Base-by-base conservation (phyloP, 768 basidiomycete genomes). In the Strobilomyces confusus region DNA sequence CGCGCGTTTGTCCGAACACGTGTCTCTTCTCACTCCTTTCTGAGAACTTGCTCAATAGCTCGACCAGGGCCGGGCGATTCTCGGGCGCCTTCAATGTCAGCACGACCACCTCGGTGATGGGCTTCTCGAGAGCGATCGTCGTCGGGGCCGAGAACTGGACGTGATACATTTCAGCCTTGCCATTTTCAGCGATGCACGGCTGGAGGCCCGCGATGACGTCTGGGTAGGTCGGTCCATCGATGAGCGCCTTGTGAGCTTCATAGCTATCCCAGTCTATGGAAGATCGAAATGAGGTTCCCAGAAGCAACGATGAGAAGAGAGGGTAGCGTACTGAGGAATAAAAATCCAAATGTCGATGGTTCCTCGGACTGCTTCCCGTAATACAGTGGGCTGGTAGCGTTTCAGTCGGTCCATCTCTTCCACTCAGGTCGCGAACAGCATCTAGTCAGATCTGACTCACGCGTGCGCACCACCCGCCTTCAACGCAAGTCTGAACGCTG, bases 231-330 rank as follows among this genome's bases (percentile, higher is more conserved):
- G 50, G 30, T 7, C 19, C 38, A 4, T 56, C 22, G 1, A 61
- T 58, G 30, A 63, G 0, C 0, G 52, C 51, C 34, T 56, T 33
- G 54, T 68, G 68, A 17, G 55, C 38, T 9, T 67, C 61, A 11
- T 47, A 54, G 34, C 13, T 63, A 13, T 65, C 68, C 66, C 65
- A 68, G 48, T 69, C 68, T 69, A 22, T 5, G 17, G 20, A 42
- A 8, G 23, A 48, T 19, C 25, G 20, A 15, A 3, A 29, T 29
- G 4, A 29, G 29, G 29, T 13, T 40, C 1, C 29, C 6, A 29
- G 5, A 49, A 17, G n/a, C 38, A 9, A 41, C 8, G 15, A 25
- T 5, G 8, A 29, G 8, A 11, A 25, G 8, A 25, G 6, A 2
- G 42, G 25, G 19, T 19, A 12, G 41, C 63, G 17, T 49, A 67